Base-by-base conservation (phyloP, 352 stramenopile species). In the Phytopythium chamaehyphon region DNA sequence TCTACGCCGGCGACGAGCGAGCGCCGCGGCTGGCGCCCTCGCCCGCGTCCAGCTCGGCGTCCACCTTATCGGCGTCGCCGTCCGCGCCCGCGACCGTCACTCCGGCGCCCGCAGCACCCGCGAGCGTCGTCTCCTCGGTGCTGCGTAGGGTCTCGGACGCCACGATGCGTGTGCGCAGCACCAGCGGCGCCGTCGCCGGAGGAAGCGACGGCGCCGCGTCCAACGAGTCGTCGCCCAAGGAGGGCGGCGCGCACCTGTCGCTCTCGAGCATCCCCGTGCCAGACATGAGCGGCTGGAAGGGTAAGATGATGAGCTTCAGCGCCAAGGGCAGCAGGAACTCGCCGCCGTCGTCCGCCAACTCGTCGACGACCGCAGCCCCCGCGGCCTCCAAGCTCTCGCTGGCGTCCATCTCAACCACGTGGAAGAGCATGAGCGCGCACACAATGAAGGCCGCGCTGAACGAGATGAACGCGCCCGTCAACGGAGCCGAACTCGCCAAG, bases 321-420 rank as follows among this genome's bases (percentile, higher is more conserved):
- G 59, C 36, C 33, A 61, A 47, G 23, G 33, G 42, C 18, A 19
- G 24, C 50, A 56, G 48, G 39, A 3, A 38, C 15, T 37, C 14
- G 15, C 42, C 24, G 11, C 24, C 43, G 8, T 18, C 43, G 14
- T 11, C 52, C 0, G 40, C 51, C 2, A 35, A 23, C 10, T 43
- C 57, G 15, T 38, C 38, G 7, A 57, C 57, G 4, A 57, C 42
- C 10, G 44, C 62, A 3, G 48, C 56, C 2, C 37, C 71, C 8
- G 40, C 59, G 18, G 58, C 69, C 28, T 36, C 49, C 31, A 73
- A 66, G 33, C 49, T 77, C 8, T 75, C 70, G 35, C 69, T 89
- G 33, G 72, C 73, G 19, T 72, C 78, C 4, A 52, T 86, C 35
- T 73, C 72, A 33, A 77, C 61, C 2, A 59, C 64, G 11, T 86